Percentiles rank a stretch among this genome's conserved stretches.
Evolutionary conservation across 768 basidiomycete genomes (phyloP).

Genomic region (Lactarius trivialis): DNA sequence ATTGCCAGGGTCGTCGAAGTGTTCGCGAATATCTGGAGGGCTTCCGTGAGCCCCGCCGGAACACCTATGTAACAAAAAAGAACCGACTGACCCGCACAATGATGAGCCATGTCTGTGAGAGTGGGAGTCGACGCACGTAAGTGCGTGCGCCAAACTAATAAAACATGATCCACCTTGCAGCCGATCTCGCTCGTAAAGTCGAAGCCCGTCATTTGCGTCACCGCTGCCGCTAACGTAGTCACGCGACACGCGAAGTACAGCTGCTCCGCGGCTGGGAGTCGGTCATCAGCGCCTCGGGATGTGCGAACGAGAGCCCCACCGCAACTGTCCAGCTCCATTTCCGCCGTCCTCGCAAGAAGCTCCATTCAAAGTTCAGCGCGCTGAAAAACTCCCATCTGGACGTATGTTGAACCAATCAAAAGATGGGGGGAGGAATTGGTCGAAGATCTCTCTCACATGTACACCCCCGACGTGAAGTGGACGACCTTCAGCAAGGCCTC

Average conservation of each 20-base stretch:
- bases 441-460: constrained; percentile 5
- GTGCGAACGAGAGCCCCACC: background rate
- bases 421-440: background rate
- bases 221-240: constrained; percentile 12
- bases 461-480: constrained; percentile 9
- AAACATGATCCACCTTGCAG: constrained; percentile 3
- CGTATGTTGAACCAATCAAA: background rate
- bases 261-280: background rate
- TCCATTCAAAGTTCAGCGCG: constrained; percentile 16
- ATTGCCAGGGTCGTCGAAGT: constrained; percentile 11
- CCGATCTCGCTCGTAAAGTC: constrained; percentile 6
- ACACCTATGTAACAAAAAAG: background rate
- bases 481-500: constrained; percentile 10
- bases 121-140: background rate
- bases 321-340: constrained; percentile 2
- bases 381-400: constrained; percentile 15
- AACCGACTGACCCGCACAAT: constrained; percentile 1
- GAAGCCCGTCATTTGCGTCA: constrained; percentile 9
- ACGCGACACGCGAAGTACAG: constrained; percentile 13
- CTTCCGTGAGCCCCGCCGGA: background rate
- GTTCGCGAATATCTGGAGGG: constrained; percentile 8
- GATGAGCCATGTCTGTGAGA: constrained; percentile 9
- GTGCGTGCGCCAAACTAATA: background rate
- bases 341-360: constrained; percentile 6
- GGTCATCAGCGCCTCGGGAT: background rate